Conservation (phyloP, 2,329 filamentous ascomycete species). For the Sporothrix luriei region DNA sequence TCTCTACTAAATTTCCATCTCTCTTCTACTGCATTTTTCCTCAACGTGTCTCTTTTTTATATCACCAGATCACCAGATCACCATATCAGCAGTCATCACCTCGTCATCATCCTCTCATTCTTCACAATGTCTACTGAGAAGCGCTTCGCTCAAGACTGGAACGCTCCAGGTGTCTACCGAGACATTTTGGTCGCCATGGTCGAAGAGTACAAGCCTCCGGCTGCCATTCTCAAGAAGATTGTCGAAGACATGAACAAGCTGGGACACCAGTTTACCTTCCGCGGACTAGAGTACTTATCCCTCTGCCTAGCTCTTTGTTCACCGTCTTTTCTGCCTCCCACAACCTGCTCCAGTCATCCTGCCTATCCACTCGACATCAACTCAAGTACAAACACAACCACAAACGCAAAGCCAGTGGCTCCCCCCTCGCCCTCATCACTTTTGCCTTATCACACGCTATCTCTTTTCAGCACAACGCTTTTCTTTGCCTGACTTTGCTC, state of each 20-base stretch:
- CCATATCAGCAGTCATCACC: background rate
- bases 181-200: constrained; percentile 50
- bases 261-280: constrained; percentile 39
- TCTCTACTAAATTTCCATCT: background rate
- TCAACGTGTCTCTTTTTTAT: background rate
- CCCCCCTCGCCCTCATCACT: background rate
- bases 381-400: background rate
- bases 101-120: background rate
- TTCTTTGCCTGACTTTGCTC: background rate
- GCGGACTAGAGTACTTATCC: constrained; percentile 32
- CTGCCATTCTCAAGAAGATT: constrained; percentile 40
- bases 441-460: background rate
- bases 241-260: constrained; percentile 37
- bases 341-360: background rate
- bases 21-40: background rate
- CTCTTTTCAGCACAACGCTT: background rate
- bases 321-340: background rate
- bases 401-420: background rate
- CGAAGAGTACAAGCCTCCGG: constrained; percentile 44
- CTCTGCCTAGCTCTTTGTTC: background rate
- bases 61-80: background rate
- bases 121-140: constrained; percentile 3
- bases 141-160: constrained; percentile 44
- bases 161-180: constrained; percentile 46
- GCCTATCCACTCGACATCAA: background rate